A percentile compares a stretch with the other conserved stretches of the same genome.
Evolutionary conservation across 176 grass and related monocot species (phyloP).

Genomic region (Oryza brachyantha): DNA sequence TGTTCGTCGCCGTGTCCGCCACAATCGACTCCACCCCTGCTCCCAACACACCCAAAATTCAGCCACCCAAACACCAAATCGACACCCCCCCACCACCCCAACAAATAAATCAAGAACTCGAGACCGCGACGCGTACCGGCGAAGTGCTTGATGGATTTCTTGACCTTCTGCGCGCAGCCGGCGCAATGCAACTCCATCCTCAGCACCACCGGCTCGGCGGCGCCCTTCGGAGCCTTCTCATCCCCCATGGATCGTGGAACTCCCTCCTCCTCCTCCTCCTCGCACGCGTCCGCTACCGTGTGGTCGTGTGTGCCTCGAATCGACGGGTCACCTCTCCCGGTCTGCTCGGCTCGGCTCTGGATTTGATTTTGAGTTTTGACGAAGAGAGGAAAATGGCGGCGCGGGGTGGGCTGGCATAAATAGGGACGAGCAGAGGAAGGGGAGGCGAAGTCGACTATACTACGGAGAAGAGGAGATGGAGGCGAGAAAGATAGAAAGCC

Average conservation of each 20-base stretch:
- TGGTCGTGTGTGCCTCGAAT: not conserved
- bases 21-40: slow-evolving; percentile 48
- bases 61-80: not conserved
- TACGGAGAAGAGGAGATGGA: not conserved
- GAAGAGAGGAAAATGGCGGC: not conserved
- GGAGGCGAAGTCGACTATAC: not conserved
- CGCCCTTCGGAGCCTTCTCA: not conserved
- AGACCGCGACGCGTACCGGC: slow-evolving; percentile 27
- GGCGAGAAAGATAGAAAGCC: not conserved
- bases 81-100: too few species aligned
- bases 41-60: not conserved
- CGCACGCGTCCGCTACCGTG: too few species aligned
- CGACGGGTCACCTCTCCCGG: not conserved
- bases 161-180: slow-evolving; percentile 78
- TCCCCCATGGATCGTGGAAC: slow-evolving; percentile 23
- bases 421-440: not conserved
- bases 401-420: not conserved
- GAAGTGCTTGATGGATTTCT: slow-evolving; percentile 37
- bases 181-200: slow-evolving; percentile 67
- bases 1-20: slow-evolving; percentile 40
- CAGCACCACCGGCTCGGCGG: slow-evolving; percentile 38
- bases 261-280: not conserved
- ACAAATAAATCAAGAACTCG: too few species aligned
- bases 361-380: not conserved
- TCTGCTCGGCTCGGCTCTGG: not conserved